Conservation (phyloP, 495 filamentous ascomycete species). For the Melanomma pulvis-pyrius region DNA sequence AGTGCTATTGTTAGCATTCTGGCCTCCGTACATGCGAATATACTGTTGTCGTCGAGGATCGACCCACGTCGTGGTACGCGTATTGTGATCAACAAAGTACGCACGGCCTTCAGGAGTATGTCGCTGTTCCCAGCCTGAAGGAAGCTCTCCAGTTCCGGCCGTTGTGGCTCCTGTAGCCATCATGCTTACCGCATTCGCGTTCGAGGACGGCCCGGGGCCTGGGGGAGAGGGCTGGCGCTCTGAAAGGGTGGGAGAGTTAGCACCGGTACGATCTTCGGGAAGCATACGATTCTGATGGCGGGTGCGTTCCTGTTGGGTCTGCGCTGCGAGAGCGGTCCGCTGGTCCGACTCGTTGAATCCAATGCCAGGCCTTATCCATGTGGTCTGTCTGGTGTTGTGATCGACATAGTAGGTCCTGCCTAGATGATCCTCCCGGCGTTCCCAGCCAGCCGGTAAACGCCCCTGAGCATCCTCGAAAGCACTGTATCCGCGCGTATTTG, state of each 20-base stretch:
- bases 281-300: conserved; percentile 94
- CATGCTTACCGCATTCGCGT: conserved; percentile 72
- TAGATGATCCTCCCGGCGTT: conserved; percentile 91
- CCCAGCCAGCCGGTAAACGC: conserved; percentile 90
- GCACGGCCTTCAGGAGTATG: conserved; percentile 91
- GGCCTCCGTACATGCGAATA: conserved; percentile 92
- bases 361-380: conserved; percentile 86
- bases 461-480: conserved; percentile 96
- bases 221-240: conserved; percentile 62
- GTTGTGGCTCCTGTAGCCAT: conserved; percentile 94
- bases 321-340: conserved; percentile 76
- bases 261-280: conserved; percentile 91
- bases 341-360: conserved; percentile 78
- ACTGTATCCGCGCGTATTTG: conserved; percentile 61
- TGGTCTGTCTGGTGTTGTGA: conserved; percentile 95
- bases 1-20: conserved; percentile 74
- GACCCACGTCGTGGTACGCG: conserved; percentile 98
- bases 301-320: conserved; percentile 86
- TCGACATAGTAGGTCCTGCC: conserved; percentile 99
- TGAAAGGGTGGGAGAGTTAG: conserved; percentile 82
- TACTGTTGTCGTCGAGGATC: conserved; percentile 97
- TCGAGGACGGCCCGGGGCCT: conserved; percentile 40
- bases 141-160: conserved; percentile 91
- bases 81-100: conserved; percentile 99
- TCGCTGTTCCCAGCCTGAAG: conserved; percentile 93